These are phyloP conservation scores for Penicillium waksmanii DNA, from an alignment of 495 filamentous ascomycete genomes.

Conservation along the genomic window DNA sequence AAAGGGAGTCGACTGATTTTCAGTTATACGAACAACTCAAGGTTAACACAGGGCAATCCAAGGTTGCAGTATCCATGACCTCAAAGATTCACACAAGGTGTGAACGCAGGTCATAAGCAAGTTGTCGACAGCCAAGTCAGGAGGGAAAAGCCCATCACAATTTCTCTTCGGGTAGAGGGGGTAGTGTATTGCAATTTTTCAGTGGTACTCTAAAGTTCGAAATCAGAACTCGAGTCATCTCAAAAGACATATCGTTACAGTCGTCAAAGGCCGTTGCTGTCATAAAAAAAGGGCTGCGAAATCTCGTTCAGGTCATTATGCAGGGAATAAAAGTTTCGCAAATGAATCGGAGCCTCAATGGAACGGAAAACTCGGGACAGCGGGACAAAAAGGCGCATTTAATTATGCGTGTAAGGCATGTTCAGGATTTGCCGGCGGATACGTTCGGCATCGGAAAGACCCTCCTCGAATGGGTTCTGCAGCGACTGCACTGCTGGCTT, in stretches of 20 bases:
- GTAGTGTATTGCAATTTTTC: conserved; percentile 16
- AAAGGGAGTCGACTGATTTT: conserved; percentile 5
- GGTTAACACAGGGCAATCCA: neutral
- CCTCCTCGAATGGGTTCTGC: conserved; percentile 43
- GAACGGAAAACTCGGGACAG: conserved; percentile 21
- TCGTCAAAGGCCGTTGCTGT: conserved; percentile 47
- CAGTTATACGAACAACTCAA: neutral
- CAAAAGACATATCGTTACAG: conserved; percentile 39
- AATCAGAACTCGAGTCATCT: conserved; percentile 17
- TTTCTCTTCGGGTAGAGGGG: conserved; percentile 27
- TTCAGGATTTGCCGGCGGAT: conserved; percentile 52
- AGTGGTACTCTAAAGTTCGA: conserved; percentile 8
- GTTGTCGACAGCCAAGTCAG: conserved; percentile 13
- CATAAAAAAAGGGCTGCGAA: conserved; percentile 32
- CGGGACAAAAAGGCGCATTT: conserved; percentile 18
- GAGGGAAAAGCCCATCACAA: conserved; percentile 30
- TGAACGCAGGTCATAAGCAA: neutral
- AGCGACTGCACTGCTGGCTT: conserved; percentile 28
- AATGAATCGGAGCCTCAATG: conserved; percentile 26
- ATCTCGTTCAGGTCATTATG: conserved; percentile 41
- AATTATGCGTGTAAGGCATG: conserved; percentile 41
- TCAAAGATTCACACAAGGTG: neutral
- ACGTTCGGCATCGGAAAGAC: conserved; percentile 51
- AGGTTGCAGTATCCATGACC: neutral
- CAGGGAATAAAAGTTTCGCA: conserved; percentile 23